Evolutionary conservation across 805 yeast genomes (phyloP), one percentile per base, ranked within the genome.

Genomic region (Pichia occidentalis): DNA sequence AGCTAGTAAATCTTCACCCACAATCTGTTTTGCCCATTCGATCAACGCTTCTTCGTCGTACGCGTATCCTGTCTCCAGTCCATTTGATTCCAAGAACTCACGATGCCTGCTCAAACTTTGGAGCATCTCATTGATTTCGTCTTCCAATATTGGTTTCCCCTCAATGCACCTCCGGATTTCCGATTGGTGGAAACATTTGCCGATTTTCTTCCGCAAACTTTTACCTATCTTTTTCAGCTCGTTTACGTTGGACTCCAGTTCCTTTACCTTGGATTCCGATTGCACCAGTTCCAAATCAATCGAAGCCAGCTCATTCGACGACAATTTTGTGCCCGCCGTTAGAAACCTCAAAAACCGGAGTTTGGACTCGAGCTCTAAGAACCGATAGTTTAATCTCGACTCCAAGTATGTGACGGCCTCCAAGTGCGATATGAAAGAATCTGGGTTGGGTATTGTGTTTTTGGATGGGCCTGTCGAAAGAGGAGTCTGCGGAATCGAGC

Each of bases 341-440:
- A 81, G 59, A 20, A 64, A 61, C 25, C 82, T 59, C 25, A 82
- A 59, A 55, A 82, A 81, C 54, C 73, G 71, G 46, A 80, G 84
- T 44, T 82, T 73, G 4, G 86, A 70, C 45, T 80, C 87, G 49
- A 80, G 83, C 53, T 82, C 90, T 29, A 80, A 54, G 51, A 77
- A 82, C 39, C 77, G 70, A 44, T 78, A 78, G 48, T 78, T 77
- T 29, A 80, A 60, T 41, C 78, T 69, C 4, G 32, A 34, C 16
- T 37, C 32, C n/a, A 44, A 23, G 18, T 42, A 39, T 29, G 29
- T 35, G 8, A 45, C n/a, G 11, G 16, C 20, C 11, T 33, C 29
- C 19, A 45, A 34, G 25, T 42, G 39, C 5, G 12, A 18, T 4
- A 23, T 22, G 29, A 44, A 44, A 2, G 12, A 23, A 6, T 16